Evolutionary conservation across 2,329 filamentous ascomycete species (phyloP).

Genomic region (Dactylellina parvicollis): DNA sequence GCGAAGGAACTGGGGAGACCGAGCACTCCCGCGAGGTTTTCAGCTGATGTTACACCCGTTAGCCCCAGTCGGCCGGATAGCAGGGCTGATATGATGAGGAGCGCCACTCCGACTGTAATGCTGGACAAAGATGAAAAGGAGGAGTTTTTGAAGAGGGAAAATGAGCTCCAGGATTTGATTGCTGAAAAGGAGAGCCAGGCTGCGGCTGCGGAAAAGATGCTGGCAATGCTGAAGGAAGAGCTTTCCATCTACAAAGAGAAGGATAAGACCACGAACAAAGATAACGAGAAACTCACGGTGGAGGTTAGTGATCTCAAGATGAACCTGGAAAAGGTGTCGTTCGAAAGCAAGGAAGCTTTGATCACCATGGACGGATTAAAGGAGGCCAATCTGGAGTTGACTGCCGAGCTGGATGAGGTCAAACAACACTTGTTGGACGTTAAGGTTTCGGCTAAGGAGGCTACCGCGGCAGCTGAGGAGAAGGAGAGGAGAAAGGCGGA

Average conservation of each 20-base stretch:
- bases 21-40: conserved; percentile 70
- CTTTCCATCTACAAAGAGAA: conserved; percentile 85
- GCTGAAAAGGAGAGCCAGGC: conserved; percentile 89
- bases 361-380: conserved; percentile 98
- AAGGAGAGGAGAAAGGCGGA: conserved; percentile 99
- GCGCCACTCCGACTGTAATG: conserved; percentile 62
- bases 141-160: conserved; percentile 92
- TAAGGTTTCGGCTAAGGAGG: conserved; percentile 96
- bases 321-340: conserved; percentile 93
- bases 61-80: conserved; percentile 65
- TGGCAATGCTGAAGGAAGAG: conserved; percentile 87
- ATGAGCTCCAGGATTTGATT: conserved; percentile 95
- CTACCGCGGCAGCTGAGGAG: conserved; percentile 86
- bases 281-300: conserved; percentile 85
- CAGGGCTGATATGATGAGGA: conserved; percentile 56
- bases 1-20: conserved; percentile 66
- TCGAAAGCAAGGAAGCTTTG: conserved; percentile 94
- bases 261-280: conserved; percentile 81
- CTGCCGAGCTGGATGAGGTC: conserved; percentile 88
- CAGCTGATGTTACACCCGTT: conserved; percentile 63
- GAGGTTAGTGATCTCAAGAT: conserved; percentile 95
- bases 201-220: conserved; percentile 78
- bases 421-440: conserved; percentile 96
- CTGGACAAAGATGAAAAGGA: conserved; percentile 96
- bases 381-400: conserved; percentile 93